These are phyloP conservation scores for Coemansia interrupta DNA, from an alignment of 192 early-diverging fungal species.

Conservation along the genomic window DNA sequence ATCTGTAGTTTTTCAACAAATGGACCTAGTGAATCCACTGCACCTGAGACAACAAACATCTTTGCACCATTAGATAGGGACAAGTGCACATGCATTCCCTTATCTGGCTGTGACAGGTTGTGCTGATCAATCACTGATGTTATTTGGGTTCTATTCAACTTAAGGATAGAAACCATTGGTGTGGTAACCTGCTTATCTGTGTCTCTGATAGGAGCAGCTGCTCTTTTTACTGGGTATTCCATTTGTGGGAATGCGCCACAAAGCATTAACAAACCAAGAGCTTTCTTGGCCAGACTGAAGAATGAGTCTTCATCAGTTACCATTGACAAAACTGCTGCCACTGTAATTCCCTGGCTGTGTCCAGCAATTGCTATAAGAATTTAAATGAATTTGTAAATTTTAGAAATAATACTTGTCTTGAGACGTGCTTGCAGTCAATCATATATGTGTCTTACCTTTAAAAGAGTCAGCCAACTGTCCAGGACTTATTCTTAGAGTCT, in stretches of 20 bases:
- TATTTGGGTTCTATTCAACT: constrained; percentile 69
- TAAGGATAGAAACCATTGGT: constrained; percentile 83
- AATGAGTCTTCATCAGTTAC: constrained; percentile 82
- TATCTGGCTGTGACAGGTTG: constrained; percentile 62
- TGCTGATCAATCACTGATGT: constrained; percentile 66
- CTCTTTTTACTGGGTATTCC: constrained; percentile 71
- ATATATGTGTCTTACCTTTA: constrained; percentile 19
- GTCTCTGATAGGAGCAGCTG: constrained; percentile 67
- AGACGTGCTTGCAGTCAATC: too few species aligned
- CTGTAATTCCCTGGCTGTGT: constrained; percentile 89
- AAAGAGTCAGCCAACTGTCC: constrained; percentile 58
- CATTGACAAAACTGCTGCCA: constrained; percentile 78
- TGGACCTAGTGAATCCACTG: constrained; percentile 55
- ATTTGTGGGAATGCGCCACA: constrained; percentile 79
- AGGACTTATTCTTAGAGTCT: constrained; percentile 61
- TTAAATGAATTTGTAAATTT: neutral
- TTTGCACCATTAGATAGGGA: constrained; percentile 80
- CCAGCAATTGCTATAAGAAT: constrained; percentile 66
- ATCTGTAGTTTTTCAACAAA: constrained; percentile 70
- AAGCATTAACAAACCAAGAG: constrained; percentile 77
- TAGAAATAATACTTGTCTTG: neutral
- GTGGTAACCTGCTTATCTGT: constrained; percentile 64
- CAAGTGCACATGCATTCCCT: constrained; percentile 66
- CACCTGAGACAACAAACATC: constrained; percentile 79
- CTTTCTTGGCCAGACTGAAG: constrained; percentile 68